Base-by-base conservation (phyloP, 768 basidiomycete species). In the Lepiota venenata region DNA sequence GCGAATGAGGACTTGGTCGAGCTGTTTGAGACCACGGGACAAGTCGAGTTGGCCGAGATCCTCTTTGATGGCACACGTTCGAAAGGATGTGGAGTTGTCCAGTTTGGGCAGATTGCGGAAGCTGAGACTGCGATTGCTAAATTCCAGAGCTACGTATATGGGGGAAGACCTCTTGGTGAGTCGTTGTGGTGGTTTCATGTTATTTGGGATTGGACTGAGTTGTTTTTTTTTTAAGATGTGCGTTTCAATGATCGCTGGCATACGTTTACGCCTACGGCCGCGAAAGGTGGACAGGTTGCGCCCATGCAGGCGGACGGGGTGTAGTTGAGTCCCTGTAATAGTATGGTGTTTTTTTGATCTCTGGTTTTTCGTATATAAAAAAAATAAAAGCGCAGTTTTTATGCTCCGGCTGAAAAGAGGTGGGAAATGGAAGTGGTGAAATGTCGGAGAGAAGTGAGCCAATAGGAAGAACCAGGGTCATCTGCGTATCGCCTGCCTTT, bases 1-100 rank as follows among this genome's bases (percentile, higher is more conserved):
- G 94, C 96, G 6, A 98, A 99, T 67, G 96, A 99, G 67, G 96
- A 99, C 67, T 74, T 99, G 41, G 95, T 99, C 18, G 96, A 99
- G 71, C 72, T 99, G 16, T 99, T 99, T 63, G 95, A 98, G 75
- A 99, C 96, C 32, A 97, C 95, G 0, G 96, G 95, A 9, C 88
- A 88, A 60, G 96, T 99, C 35, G 90, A 94, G 64, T 75, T 93
- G 32, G 96, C 96, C 2, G 96, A 99, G 71, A 96, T 98, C 59
- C 70, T 99, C 44, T 94, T 89, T 62, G 95, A 98, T 62, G 90
- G 91, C 14, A 85, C 88, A 0, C 84, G 96, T 51, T 93, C 91
- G 46, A 97, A 97, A 69, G 96, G 96, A 12, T 87, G 88, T 56
- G 97, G 96, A 63, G 91, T 99, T 42, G 96, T 98, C 11, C 95